Percentiles rank a stretch among this genome's conserved stretches.
phyloP scores from a whole-genome alignment of 208 protist species.

The Leishmania aethiopica region DNA sequence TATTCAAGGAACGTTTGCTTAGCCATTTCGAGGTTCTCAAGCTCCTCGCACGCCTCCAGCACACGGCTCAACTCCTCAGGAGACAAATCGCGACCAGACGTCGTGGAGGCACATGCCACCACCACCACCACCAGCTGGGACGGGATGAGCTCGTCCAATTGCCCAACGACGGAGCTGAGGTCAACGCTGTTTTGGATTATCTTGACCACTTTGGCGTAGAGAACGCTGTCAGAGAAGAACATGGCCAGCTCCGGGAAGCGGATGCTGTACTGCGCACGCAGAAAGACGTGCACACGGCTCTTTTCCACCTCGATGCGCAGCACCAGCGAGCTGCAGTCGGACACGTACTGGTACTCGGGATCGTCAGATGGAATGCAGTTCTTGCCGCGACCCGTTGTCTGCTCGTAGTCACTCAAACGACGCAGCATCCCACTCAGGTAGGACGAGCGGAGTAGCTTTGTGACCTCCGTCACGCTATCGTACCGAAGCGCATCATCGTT shows the following conservation, averaged over 20 bases:
- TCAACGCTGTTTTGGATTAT: constrained; percentile 87
- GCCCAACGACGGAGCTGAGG: constrained; percentile 57
- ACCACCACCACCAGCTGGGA: constrained; percentile 88
- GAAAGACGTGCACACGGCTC: constrained; percentile 84
- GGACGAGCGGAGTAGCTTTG: constrained; percentile 70
- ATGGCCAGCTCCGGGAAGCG: constrained; percentile 91
- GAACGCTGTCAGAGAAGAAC: constrained; percentile 87
- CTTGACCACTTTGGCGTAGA: constrained; percentile 86
- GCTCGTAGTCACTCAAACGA: constrained; percentile 75
- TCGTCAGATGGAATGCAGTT: constrained; percentile 85
- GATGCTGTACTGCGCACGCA: constrained; percentile 85
- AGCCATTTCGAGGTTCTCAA: constrained; percentile 90
- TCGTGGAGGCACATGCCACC: constrained; percentile 88
- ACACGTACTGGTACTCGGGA: constrained; percentile 90
- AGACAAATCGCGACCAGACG: constrained; percentile 65
- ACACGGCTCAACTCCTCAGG: constrained; percentile 67
- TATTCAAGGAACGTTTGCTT: constrained; percentile 94
- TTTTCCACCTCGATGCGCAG: constrained; percentile 91
- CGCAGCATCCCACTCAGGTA: constrained; percentile 81
- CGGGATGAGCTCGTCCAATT: constrained; percentile 82
- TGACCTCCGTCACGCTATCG: constrained; percentile 83
- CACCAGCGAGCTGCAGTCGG: constrained; percentile 87
- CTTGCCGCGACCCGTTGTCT: constrained; percentile 50
- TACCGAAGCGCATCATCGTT: constrained; percentile 87
- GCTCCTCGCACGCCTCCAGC: constrained; percentile 85